A percentile compares a stretch with the other conserved stretches of the same genome.
These are phyloP conservation scores for Elsinoe arachidis DNA, from an alignment of 2,329 filamentous ascomycete species.

Conservation along the genomic window DNA sequence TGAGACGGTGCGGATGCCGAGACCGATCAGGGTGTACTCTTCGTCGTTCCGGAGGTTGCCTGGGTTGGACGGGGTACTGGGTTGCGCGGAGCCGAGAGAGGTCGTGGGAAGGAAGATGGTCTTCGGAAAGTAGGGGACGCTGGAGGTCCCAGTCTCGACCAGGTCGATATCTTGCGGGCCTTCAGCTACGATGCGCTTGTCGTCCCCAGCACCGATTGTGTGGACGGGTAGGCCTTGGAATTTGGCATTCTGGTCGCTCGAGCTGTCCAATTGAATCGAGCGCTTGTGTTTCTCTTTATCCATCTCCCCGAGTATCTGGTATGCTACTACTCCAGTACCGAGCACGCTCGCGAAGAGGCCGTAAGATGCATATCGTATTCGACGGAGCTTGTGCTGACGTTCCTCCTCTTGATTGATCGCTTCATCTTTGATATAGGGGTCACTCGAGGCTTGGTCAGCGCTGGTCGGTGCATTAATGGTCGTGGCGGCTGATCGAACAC, in stretches of 20 bases:
- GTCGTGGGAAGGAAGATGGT: constrained; percentile 53
- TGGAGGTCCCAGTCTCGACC: constrained; percentile 70
- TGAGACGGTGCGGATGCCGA: constrained; percentile 82
- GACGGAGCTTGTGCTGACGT: constrained; percentile 23
- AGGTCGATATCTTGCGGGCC: constrained; percentile 56
- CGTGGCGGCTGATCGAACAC: constrained; percentile 22
- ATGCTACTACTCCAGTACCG: constrained; percentile 23
- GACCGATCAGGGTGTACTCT: constrained; percentile 78
- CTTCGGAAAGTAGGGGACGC: constrained; percentile 71
- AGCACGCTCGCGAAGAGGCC: constrained; percentile 27
- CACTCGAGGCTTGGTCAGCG: constrained; percentile 20
- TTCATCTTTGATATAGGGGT: constrained; percentile 17
- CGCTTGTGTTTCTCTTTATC: constrained; percentile 21
- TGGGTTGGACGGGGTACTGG: constrained; percentile 26
- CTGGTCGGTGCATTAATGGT: constrained; percentile 11
- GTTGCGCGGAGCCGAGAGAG: constrained; percentile 23
- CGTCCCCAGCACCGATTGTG: constrained; percentile 54
- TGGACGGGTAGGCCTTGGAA: constrained; percentile 50
- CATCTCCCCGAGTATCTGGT: constrained; percentile 27
- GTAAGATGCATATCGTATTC: constrained; percentile 30
- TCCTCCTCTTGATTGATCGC: constrained; percentile 23
- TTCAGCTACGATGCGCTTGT: constrained; percentile 38
- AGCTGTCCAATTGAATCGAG: constrained; percentile 27
- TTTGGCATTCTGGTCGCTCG: constrained; percentile 26
- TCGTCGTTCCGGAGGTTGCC: constrained; percentile 38